Evolutionary conservation across 2,329 filamentous ascomycete species (phyloP).

Genomic region (Pestalotiopsis fici): DNA sequence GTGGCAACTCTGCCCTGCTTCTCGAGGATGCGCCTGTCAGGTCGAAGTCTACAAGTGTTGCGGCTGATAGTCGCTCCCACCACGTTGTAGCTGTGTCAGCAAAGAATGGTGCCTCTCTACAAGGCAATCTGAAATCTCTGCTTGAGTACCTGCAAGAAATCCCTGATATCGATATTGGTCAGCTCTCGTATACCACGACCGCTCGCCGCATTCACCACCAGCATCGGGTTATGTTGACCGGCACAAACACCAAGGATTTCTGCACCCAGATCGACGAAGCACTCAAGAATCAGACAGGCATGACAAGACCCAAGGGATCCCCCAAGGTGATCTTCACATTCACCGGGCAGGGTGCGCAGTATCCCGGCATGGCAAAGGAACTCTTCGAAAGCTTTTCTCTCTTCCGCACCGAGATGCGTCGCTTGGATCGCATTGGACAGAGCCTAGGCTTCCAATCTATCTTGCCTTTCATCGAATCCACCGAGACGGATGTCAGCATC

Average conservation of each 20-base stretch:
- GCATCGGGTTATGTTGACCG: slow-evolving; percentile 47
- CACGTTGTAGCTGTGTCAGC: slow-evolving; percentile 50
- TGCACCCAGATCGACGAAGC: slow-evolving; percentile 32
- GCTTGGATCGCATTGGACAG: slow-evolving; percentile 51
- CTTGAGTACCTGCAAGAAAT: slow-evolving; percentile 50
- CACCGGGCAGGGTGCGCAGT: slow-evolving; percentile 22
- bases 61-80: slow-evolving; percentile 45
- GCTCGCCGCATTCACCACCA: slow-evolving; percentile 61
- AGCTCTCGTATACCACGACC: slow-evolving; percentile 66
- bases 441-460: slow-evolving; percentile 52
- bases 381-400: slow-evolving; percentile 13
- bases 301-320: slow-evolving; percentile 39
- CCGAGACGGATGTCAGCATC: slow-evolving; percentile 32
- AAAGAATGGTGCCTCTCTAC: slow-evolving; percentile 50
- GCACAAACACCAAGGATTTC: slow-evolving; percentile 35
- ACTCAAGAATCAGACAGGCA: slow-evolving; percentile 41
- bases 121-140: slow-evolving; percentile 53
- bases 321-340: slow-evolving; percentile 34
- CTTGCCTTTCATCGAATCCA: slow-evolving; percentile 45
- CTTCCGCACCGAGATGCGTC: slow-evolving; percentile 43
- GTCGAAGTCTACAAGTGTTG: background rate
- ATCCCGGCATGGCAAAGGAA: slow-evolving; percentile 14
- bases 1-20: slow-evolving; percentile 44
- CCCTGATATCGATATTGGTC: slow-evolving; percentile 47
- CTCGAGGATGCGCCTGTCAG: slow-evolving; percentile 20